Conservation (phyloP, 192 early-diverging fungal genomes). For the Coemansia sp. region DNA sequence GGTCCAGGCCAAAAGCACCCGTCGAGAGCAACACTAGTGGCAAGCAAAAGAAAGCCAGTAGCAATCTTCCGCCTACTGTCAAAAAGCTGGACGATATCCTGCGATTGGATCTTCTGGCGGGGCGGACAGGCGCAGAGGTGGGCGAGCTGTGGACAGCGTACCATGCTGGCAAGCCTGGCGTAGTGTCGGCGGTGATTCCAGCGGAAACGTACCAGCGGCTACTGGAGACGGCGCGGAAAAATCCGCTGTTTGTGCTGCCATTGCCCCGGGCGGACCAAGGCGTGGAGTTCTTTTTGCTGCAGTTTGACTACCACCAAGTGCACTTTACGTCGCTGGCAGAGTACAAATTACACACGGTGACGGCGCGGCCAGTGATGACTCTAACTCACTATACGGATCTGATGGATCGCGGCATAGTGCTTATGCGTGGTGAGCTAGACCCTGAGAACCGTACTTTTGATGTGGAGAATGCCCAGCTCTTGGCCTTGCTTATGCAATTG, state of each 20-base stretch:
- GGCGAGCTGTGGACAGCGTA: slow-evolving; percentile 76
- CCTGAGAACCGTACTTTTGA: slow-evolving; percentile 60
- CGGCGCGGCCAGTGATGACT: slow-evolving; percentile 80
- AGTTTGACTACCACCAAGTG: slow-evolving; percentile 83
- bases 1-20: neutral
- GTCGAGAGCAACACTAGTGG: neutral
- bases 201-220: slow-evolving; percentile 63
- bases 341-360: slow-evolving; percentile 81
- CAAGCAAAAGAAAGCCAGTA: slow-evolving; percentile 2
- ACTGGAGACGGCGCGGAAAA: slow-evolving; percentile 46
- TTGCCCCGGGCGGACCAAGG: slow-evolving; percentile 72
- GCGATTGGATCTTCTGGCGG: slow-evolving; percentile 54
- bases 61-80: slow-evolving; percentile 34
- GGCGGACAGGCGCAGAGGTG: slow-evolving; percentile 47
- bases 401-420: slow-evolving; percentile 79
- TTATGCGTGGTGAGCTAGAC: slow-evolving; percentile 85
- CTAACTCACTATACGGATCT: slow-evolving; percentile 91
- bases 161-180: slow-evolving; percentile 61
- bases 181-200: slow-evolving; percentile 68
- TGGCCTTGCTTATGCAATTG: slow-evolving; percentile 80
- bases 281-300: slow-evolving; percentile 85
- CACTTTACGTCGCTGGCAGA: slow-evolving; percentile 87
- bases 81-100: slow-evolving; percentile 64
- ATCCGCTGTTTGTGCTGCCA: slow-evolving; percentile 80
- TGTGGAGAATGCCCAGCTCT: slow-evolving; percentile 70